phyloP scores from a whole-genome alignment of 2,329 filamentous ascomycete genomes.

The Botrytis hyacinthi region DNA sequence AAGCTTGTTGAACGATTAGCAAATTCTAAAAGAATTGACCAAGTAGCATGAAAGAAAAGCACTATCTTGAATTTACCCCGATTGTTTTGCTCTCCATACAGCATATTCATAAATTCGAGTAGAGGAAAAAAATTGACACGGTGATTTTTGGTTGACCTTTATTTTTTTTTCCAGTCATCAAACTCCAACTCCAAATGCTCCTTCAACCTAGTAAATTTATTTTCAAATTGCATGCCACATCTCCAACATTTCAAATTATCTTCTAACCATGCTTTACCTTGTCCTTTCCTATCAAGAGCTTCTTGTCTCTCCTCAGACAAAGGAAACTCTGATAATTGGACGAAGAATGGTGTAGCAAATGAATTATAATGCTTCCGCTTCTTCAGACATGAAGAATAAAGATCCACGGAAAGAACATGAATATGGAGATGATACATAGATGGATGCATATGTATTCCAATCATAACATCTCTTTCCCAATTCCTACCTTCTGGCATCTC shows the following conservation, averaged over 20 bases:
- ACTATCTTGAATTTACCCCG: fast-evolving
- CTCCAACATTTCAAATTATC: slow-evolving; percentile 78
- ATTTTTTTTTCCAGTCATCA: slow-evolving; percentile 69
- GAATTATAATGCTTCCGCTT: slow-evolving; percentile 90
- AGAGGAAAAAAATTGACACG: neutral
- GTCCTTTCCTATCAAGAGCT: slow-evolving; percentile 43
- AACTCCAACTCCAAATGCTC: slow-evolving; percentile 74
- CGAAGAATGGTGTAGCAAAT: slow-evolving; percentile 82
- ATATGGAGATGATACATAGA: slow-evolving; percentile 92
- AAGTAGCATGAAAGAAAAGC: neutral
- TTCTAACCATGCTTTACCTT: slow-evolving; percentile 54
- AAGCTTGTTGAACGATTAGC: neutral
- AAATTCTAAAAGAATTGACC: neutral
- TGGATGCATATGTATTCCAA: slow-evolving; percentile 82
- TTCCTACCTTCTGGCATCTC: slow-evolving; percentile 70
- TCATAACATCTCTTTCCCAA: slow-evolving; percentile 71
- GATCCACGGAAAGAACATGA: slow-evolving; percentile 80
- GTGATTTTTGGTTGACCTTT: neutral
- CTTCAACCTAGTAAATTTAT: slow-evolving; percentile 72
- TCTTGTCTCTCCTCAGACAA: slow-evolving; percentile 50
- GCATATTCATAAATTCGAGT: neutral
- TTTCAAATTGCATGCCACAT: slow-evolving; percentile 71
- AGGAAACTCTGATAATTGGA: slow-evolving; percentile 77
- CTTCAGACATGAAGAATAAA: slow-evolving; percentile 68
- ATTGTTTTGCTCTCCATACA: too few relatives aligned